These are phyloP conservation scores for Lachnellula subtilissima DNA, from an alignment of 2,329 filamentous ascomycete genomes.

Conservation along the genomic window DNA sequence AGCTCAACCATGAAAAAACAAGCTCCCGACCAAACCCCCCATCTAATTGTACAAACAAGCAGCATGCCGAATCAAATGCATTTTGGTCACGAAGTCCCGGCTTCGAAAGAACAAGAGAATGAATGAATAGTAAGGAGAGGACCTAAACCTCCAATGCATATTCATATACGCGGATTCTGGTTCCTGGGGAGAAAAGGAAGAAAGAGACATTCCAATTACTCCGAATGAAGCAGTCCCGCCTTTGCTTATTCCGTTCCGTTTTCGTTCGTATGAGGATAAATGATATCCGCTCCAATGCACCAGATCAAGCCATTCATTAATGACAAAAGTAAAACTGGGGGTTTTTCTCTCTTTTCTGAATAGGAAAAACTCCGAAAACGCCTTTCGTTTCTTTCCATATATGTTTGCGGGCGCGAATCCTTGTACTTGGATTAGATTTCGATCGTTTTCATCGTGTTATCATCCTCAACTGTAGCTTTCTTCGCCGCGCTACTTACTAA, in stretches of 20 bases:
- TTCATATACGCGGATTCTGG: not conserved
- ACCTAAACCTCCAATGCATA: not conserved
- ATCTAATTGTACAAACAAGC: conserved; percentile 22
- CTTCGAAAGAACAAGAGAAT: not conserved
- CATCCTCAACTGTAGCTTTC: conserved; percentile 30
- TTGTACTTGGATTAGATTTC: conserved; percentile 27
- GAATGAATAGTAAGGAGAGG: not conserved
- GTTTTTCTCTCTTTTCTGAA: not conserved
- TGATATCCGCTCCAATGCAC: conserved; percentile 19
- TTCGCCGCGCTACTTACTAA: conserved; percentile 21
- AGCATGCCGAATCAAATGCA: conserved; percentile 6
- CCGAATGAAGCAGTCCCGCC: not conserved
- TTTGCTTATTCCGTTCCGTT: not conserved
- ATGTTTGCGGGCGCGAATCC: not conserved
- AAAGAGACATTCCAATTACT: conserved; percentile 11
- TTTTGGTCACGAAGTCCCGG: not conserved
- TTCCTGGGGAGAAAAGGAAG: no score
- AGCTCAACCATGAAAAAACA: conserved; percentile 6
- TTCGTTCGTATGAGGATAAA: not conserved
- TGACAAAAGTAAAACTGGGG: no score
- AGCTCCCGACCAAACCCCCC: not conserved
- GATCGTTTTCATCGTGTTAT: conserved; percentile 34
- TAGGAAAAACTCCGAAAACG: conserved; percentile 21
- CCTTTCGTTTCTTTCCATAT: conserved; percentile 16
- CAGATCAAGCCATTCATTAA: conserved; percentile 18